Percentiles rank a stretch among this genome's conserved stretches.
These are phyloP conservation scores for Mycena maculata DNA, from an alignment of 768 basidiomycete species.

Conservation along the genomic window DNA sequence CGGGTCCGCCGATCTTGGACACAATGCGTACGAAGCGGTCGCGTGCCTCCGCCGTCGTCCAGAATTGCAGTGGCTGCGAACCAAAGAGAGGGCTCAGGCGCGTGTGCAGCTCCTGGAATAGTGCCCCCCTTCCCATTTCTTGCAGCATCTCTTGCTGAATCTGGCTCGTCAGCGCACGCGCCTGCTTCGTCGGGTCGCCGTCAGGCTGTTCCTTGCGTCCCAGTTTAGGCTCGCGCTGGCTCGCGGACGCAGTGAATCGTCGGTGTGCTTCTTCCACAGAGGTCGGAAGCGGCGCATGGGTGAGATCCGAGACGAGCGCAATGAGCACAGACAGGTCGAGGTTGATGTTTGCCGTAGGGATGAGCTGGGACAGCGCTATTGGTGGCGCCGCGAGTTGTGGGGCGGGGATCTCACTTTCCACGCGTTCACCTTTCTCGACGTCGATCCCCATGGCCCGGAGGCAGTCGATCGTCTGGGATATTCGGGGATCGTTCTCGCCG, in stretches of 20 bases:
- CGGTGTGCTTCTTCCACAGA: constrained; percentile 66
- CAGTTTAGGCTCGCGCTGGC: constrained; percentile 68
- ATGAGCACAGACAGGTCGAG: constrained; percentile 89
- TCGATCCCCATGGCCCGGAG: constrained; percentile 73
- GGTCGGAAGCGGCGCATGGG: constrained; percentile 74
- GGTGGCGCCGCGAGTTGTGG: constrained; percentile 25
- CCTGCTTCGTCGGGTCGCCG: constrained; percentile 62
- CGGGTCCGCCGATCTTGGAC: constrained; percentile 79
- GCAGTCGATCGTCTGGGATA: constrained; percentile 65
- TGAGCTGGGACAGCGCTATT: constrained; percentile 38
- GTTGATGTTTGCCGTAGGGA: constrained; percentile 73
- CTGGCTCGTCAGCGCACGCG: constrained; percentile 78
- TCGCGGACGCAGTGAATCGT: constrained; percentile 70
- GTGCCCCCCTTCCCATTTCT: constrained; percentile 72
- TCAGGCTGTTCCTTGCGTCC: constrained; percentile 41
- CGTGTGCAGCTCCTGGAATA: constrained; percentile 73
- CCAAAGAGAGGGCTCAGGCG: constrained; percentile 46
- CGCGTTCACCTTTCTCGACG: constrained; percentile 73
- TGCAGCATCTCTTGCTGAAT: constrained; percentile 75
- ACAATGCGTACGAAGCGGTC: constrained; percentile 82
- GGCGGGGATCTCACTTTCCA: constrained; percentile 39
- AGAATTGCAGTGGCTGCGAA: constrained; percentile 63
- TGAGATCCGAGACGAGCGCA: constrained; percentile 85
- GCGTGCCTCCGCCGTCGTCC: constrained; percentile 84
- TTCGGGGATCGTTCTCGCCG: constrained; percentile 67